Base-by-base conservation (phyloP, 306 rosid genomes). In the Trifolium fragiferum region DNA sequence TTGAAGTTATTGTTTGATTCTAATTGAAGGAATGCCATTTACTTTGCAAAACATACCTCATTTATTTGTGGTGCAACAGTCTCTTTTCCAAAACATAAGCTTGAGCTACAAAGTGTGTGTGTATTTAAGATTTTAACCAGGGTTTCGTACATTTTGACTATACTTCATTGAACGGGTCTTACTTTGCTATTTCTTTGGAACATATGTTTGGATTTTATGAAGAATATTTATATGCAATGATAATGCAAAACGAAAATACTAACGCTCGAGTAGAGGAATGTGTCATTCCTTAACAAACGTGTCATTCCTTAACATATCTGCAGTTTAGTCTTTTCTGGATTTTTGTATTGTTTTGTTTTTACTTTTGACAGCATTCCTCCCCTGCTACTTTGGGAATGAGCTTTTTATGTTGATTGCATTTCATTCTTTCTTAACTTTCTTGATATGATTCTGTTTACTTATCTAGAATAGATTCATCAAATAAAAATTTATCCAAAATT, bases 71-170 rank as follows among this genome's bases (percentile, higher is more conserved):
- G 43, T 8, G 13, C 12, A 33, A 35, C 66, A 30, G 32, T 60
- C 32, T 38, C 15, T 66, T 66, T 35, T 62, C 68, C 18, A 40
- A 63, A 64, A 18, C 25, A 64, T 64, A 13, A 38, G 50, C 30
- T 37, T 38, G 32, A 38, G 69, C 50, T 64, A 64, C 18, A 64
- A 32, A 38, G 10, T 38, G 70, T 65, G 70, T 65, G 70, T 40
- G 33, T 40, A 10, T 38, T 38, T 19, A 65, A 38, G 50, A 40
- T 65, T 38, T 65, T 19, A 65, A 38, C 10, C 16, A 11, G 21
- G 33, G 30, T 65, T 65, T 65, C 51, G 10, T 16, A 65, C 50
- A 65, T 65, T 65, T 65, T 65, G n/a, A 32, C 32, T 38, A 40
- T 13, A 40, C 70, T 64, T 16, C 25, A 46, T 65, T 40, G 51